A percentile compares a stretch with the other conserved stretches of the same genome.
Evolutionary conservation across 306 rosid species (phyloP).

Genomic region (Lotus japonicus): DNA sequence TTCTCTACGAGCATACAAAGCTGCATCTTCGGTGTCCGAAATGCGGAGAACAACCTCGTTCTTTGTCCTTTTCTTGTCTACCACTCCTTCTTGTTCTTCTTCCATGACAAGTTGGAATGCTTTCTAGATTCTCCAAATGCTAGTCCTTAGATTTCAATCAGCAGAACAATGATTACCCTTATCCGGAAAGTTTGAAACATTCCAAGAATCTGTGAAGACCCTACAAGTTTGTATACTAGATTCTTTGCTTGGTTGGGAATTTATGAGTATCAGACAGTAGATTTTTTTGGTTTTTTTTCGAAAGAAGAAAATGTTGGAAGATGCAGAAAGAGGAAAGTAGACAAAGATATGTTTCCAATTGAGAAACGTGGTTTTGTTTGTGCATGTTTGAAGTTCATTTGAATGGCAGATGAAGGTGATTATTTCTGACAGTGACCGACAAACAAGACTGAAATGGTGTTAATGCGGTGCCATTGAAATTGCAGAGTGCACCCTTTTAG

Average conservation of each 20-base stretch:
- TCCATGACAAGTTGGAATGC: conserved; percentile 19
- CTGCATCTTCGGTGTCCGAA: conserved; percentile 19
- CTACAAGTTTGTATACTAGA: neutral
- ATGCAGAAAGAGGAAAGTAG: neutral
- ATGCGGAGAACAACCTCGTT: conserved; percentile 54
- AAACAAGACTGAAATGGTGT: neutral
- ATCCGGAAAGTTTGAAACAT: neutral
- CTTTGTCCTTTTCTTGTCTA: conserved; percentile 34
- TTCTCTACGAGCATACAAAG: neutral
- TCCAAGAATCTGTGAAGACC: neutral
- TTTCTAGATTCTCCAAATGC: neutral
- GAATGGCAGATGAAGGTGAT: neutral
- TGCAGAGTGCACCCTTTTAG: too few species aligned
- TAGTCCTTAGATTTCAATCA: neutral
- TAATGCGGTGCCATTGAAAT: too few species aligned
- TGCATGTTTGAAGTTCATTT: neutral
- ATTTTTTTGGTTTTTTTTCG: neutral
- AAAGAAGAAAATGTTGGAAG: neutral
- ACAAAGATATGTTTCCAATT: neutral
- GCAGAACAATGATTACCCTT: neutral
- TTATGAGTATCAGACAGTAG: neutral
- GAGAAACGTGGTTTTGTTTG: neutral
- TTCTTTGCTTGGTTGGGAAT: neutral
- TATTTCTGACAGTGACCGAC: neutral
- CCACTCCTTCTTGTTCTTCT: conserved; percentile 20